Evolutionary conservation across 768 basidiomycete genomes (phyloP).

Genomic region (Rhizopogon vesiculosus): DNA sequence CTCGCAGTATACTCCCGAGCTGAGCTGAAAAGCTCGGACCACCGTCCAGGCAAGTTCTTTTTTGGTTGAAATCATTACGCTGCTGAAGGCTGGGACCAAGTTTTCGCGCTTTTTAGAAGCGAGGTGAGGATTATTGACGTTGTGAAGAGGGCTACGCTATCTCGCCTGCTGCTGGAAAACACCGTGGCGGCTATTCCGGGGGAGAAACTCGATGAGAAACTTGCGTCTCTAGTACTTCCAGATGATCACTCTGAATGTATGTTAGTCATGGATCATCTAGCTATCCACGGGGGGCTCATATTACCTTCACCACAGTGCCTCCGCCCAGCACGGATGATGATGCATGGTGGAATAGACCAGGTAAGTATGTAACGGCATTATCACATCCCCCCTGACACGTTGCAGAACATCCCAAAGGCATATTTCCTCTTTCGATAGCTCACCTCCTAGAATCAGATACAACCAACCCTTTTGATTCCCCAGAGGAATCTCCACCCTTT

Average conservation of each 20-base stretch:
- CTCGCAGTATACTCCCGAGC: slow-evolving; percentile 78
- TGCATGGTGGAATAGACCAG: slow-evolving; percentile 77
- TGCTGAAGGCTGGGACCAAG: slow-evolving; percentile 31
- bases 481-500: slow-evolving; percentile 55
- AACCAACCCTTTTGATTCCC: slow-evolving; percentile 73
- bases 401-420: slow-evolving; percentile 56
- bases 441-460: slow-evolving; percentile 18
- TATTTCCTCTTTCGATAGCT: slow-evolving; percentile 40
- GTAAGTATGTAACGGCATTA: slow-evolving; percentile 31
- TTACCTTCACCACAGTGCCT: slow-evolving; percentile 50
- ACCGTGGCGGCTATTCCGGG: slow-evolving; percentile 59
- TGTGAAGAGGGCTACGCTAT: slow-evolving; percentile 65
- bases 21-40: slow-evolving; percentile 89
- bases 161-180: slow-evolving; percentile 61
- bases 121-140: slow-evolving; percentile 77
- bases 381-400: slow-evolving; percentile 2
- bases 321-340: slow-evolving; percentile 74
- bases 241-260: slow-evolving; percentile 26
- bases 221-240: slow-evolving; percentile 53
- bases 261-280: background rate
- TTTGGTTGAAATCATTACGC: background rate
- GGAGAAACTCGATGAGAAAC: slow-evolving; percentile 67
- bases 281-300: background rate
- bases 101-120: slow-evolving; percentile 80
- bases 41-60: slow-evolving; percentile 69